These are phyloP conservation scores for Hypoxylon sp. DNA, from an alignment of 2,329 filamentous ascomycete species.

Conservation along the genomic window DNA sequence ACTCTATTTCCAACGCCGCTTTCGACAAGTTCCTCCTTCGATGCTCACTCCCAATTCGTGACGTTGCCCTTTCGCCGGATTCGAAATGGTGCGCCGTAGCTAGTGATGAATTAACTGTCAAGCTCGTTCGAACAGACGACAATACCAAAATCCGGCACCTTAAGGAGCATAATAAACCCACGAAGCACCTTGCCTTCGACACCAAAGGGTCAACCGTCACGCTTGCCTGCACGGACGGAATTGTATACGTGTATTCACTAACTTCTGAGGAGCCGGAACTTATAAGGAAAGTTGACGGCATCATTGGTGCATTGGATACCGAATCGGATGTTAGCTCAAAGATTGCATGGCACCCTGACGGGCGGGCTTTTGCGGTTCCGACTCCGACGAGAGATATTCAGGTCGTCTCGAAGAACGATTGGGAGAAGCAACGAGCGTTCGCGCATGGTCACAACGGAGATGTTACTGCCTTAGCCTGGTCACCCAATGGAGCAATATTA, in stretches of 20 bases:
- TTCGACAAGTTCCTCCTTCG: conserved; percentile 89
- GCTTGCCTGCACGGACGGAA: conserved; percentile 88
- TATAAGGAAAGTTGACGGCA: conserved; percentile 85
- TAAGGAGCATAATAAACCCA: conserved; percentile 85
- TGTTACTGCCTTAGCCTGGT: conserved; percentile 92
- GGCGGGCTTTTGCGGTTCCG: conserved; percentile 87
- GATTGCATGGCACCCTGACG: conserved; percentile 93
- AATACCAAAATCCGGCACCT: conserved; percentile 83
- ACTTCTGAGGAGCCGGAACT: conserved; percentile 84
- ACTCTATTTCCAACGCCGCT: conserved; percentile 80
- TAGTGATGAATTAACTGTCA: conserved; percentile 95
- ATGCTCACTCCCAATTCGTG: conserved; percentile 87
- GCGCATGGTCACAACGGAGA: conserved; percentile 84
- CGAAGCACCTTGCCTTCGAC: conserved; percentile 94
- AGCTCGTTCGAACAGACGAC: conserved; percentile 86
- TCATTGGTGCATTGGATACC: conserved; percentile 84
- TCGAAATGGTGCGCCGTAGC: conserved; percentile 91
- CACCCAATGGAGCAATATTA: conserved; percentile 91
- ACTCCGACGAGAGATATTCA: conserved; percentile 88
- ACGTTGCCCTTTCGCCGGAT: conserved; percentile 86
- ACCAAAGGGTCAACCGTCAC: conserved; percentile 81
- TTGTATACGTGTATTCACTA: conserved; percentile 91
- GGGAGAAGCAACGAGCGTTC: conserved; percentile 88
- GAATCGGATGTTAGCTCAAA: conserved; percentile 82
- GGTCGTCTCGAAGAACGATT: conserved; percentile 89